Percentiles rank a stretch among this genome's conserved stretches.
These are phyloP conservation scores for Artemisia argyi DNA, from an alignment of 129 eudicot species.

Conservation along the genomic window DNA sequence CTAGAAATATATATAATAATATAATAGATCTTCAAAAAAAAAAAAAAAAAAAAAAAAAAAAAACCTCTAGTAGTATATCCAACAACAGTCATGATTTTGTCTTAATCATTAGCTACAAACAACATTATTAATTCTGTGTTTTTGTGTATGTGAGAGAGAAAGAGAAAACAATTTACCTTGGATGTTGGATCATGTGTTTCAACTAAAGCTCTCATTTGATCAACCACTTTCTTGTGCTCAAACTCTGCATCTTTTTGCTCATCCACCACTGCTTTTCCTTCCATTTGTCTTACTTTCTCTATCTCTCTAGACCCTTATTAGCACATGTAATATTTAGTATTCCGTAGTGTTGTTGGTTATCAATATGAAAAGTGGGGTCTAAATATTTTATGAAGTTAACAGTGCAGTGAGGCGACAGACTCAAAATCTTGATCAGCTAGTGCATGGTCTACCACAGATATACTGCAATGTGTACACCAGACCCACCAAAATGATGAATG, in stretches of 20 bases:
- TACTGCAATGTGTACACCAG: neutral
- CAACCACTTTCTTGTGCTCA: constrained; percentile 46
- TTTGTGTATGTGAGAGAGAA: neutral
- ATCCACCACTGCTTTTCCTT: constrained; percentile 29
- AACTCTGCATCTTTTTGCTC: constrained; percentile 25
- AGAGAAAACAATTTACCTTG: constrained; percentile 48
- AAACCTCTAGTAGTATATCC: neutral
- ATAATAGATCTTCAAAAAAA: constrained; percentile 15
- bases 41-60: too few species aligned
- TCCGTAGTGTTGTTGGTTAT: too few species aligned
- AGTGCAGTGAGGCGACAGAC: constrained; percentile 4
- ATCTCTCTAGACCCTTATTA: neutral
- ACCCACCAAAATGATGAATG: constrained; percentile 19
- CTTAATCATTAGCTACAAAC: constrained; percentile 13
- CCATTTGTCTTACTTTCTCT: constrained; percentile 24
- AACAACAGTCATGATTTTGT: constrained; percentile 24
- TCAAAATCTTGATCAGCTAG: constrained; percentile 24
- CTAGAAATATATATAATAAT: neutral
- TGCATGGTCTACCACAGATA: constrained; percentile 4
- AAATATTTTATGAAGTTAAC: neutral
- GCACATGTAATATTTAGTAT: too few species aligned
- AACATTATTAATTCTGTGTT: too few species aligned
- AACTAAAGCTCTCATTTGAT: constrained; percentile 53
- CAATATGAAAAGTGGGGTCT: neutral
- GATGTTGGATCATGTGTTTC: constrained; percentile 62